Conservation (phyloP, 768 basidiomycete species). For the Amanita thiersii region DNA sequence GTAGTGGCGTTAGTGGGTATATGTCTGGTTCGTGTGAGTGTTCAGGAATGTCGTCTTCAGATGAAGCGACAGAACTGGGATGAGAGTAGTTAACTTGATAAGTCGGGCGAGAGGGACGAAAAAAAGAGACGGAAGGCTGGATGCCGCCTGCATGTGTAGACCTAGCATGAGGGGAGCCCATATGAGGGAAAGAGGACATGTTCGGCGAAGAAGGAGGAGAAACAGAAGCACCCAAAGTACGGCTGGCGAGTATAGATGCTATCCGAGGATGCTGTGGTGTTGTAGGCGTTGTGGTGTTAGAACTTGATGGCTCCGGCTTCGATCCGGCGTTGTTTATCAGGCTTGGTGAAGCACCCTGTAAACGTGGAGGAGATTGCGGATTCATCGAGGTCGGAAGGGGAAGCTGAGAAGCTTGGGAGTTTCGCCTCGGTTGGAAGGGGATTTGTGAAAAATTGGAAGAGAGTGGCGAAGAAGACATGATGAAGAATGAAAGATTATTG, state of each 20-base stretch:
- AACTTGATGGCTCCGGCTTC: slow-evolving; percentile 15
- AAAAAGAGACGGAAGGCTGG: slow-evolving; percentile 73
- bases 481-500: slow-evolving; percentile 4
- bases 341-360: slow-evolving; percentile 8
- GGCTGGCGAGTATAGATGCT: slow-evolving; percentile 5
- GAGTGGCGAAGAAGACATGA: slow-evolving; percentile 17
- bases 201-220: slow-evolving; percentile 13
- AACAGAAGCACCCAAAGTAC: slow-evolving; percentile 11
- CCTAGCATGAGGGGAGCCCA: slow-evolving; percentile 18
- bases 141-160: slow-evolving; percentile 68
- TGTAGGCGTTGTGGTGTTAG: slow-evolving; percentile 19
- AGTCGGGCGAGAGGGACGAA: slow-evolving; percentile 57
- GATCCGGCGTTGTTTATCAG: too few species aligned
- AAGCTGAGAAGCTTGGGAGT: slow-evolving; percentile 22
- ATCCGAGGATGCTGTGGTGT: slow-evolving; percentile 6
- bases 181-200: slow-evolving; percentile 12
- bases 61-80: slow-evolving; percentile 25
- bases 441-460: slow-evolving; percentile 16
- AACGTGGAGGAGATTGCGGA: slow-evolving; percentile 14
- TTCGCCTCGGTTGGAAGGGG: slow-evolving; percentile 17
- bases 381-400: slow-evolving; percentile 27
- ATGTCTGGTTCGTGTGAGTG: slow-evolving; percentile 17
- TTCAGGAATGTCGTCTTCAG: slow-evolving; percentile 17
- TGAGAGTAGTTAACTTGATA: slow-evolving; percentile 35
- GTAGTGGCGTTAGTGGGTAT: slow-evolving; percentile 12